Base-by-base conservation (phyloP, 345 rosid species). In the Syzygium aromaticum region DNA sequence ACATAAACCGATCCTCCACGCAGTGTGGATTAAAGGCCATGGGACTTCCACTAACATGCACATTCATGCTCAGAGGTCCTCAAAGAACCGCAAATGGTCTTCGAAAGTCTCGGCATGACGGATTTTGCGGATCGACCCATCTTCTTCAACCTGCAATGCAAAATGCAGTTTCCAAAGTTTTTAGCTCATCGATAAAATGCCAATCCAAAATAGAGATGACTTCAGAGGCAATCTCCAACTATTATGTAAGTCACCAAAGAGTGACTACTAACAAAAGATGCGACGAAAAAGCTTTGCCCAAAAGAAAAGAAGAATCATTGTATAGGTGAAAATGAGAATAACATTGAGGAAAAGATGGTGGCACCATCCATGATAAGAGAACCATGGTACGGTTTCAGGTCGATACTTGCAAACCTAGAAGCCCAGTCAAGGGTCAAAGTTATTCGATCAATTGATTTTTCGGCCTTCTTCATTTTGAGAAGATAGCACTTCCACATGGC, bases 101-200 rank as follows among this genome's bases (percentile, higher is more conserved):
- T 97, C 98, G 51, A 96, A 96, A 85, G 95, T 94, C 92, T 97
- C 99, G 7, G 91, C 98, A 7, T 93, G 99, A 73, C 98, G 93
- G 86, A 97, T 97, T 91, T 96, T 96, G 57, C 91, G 64, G 84
- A 97, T 92, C 0, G 94, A 93, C 46, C 98, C 98, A 92, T 96
- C 98, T 88, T 95, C 98, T 90, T 96, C 96, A 51, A 97, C 95
- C 98, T 97, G 85, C 38, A 86, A 85, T 38, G 49, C 49, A 19
- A 19, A 73, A 73, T 38, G 27, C 25, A 73, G 25, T 38, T 73
- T 19, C 15, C 82, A 84, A 14, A 80, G 57, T 61, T 54, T 63
- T 28, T 19, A 64, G 43, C n/a, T 11, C 17, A 13, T 73, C 52
- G 38, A 33, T 27, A 22, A 11, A 52, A 51, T 28, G 56, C 64